These are phyloP conservation scores for Arabidopsis lyrata DNA, from an alignment of 441 rosid genomes.

Conservation along the genomic window DNA sequence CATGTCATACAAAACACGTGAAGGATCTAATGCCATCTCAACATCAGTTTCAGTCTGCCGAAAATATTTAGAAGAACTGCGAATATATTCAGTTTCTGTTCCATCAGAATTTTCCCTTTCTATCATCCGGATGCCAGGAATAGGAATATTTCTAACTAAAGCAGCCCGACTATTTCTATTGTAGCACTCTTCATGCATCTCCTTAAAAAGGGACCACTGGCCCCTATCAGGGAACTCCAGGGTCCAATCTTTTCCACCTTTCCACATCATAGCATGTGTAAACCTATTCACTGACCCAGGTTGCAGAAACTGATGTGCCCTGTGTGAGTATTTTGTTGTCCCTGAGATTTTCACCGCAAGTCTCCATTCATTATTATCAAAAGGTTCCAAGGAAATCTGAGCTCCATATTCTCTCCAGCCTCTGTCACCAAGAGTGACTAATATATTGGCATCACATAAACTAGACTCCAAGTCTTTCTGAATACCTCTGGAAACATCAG, in stretches of 20 bases:
- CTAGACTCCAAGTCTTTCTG: conserved; percentile 68
- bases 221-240: conserved; percentile 90
- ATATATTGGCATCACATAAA: conserved; percentile 80
- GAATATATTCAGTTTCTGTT: conserved; percentile 55
- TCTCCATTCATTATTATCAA: conserved; percentile 91
- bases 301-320: conserved; percentile 92
- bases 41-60: conserved; percentile 86
- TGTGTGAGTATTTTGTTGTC: conserved; percentile 67
- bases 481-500: conserved; percentile 59
- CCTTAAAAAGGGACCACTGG: conserved; percentile 92
- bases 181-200: conserved; percentile 98
- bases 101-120: conserved; percentile 68
- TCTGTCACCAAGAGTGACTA: conserved; percentile 75
- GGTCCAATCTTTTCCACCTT: conserved; percentile 95
- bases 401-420: conserved; percentile 94
- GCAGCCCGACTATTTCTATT: conserved; percentile 85
- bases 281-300: conserved; percentile 91
- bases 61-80: conserved; percentile 65
- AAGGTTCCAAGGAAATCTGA: conserved; percentile 72
- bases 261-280: conserved; percentile 99
- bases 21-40: conserved; percentile 89
- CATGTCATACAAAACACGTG: conserved; percentile 84
- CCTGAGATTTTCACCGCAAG: conserved; percentile 82
- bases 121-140: conserved; percentile 81
- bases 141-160: conserved; percentile 84